A percentile compares a stretch with the other conserved stretches of the same genome.
Evolutionary conservation across 2,329 filamentous ascomycete genomes (phyloP).

Genomic region (Thermothelomyces thermophilus): DNA sequence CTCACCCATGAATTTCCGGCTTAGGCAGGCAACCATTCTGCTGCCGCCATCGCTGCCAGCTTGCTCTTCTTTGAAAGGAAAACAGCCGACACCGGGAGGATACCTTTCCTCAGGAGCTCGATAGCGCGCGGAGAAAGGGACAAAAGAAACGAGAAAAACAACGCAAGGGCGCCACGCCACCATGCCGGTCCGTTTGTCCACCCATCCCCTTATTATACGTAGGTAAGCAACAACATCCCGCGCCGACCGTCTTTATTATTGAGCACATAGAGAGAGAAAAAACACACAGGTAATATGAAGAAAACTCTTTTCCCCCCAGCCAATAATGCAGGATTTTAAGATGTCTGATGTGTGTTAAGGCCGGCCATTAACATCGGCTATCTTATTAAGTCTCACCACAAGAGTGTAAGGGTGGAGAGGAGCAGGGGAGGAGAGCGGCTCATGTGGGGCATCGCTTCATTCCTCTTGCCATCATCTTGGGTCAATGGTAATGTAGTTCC

Average conservation of each 20-base stretch:
- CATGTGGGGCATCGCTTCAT: background rate
- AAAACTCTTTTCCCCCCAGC: background rate
- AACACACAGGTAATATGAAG: no score
- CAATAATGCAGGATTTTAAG: slow-evolving; percentile 11
- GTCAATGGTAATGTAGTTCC: background rate
- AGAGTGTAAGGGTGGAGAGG: background rate
- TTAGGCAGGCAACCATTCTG: no score
- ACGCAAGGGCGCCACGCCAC: slow-evolving; percentile 11
- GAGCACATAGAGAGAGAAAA: slow-evolving; percentile 6
- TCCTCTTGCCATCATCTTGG: background rate
- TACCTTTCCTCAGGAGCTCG: background rate
- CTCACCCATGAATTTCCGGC: no score
- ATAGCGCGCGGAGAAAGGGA: background rate
- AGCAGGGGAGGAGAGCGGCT: background rate
- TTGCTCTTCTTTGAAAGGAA: background rate
- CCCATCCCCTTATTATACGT: slow-evolving; percentile 17
- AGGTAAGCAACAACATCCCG: slow-evolving; percentile 13
- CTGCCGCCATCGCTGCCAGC: no score
- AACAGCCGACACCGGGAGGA: background rate
- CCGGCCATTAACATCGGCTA: background rate
- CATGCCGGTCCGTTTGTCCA: slow-evolving; percentile 8
- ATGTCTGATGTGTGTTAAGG: background rate
- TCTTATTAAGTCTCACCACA: slow-evolving; percentile 3
- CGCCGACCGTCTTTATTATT: slow-evolving; percentile 22
- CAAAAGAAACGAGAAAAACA: background rate